Evolutionary conservation across 352 stramenopile species (phyloP).

Genomic region (Phytopythium boreale): DNA sequence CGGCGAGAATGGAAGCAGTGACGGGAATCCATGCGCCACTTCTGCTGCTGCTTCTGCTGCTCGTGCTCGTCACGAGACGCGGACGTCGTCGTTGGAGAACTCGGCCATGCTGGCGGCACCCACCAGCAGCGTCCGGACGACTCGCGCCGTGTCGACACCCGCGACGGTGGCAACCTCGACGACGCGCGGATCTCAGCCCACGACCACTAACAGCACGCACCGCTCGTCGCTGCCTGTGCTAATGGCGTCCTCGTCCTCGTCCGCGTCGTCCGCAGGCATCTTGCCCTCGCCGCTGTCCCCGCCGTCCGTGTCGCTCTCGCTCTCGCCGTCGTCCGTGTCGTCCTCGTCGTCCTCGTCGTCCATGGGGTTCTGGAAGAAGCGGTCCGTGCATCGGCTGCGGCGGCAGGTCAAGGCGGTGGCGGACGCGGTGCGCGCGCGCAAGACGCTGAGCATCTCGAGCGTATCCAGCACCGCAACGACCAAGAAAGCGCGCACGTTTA

Average conservation of each 20-base stretch:
- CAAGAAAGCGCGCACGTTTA: conserved; percentile 14
- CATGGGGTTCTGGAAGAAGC: conserved; percentile 26
- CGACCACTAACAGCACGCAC: not conserved
- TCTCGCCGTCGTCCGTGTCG: conserved; percentile 10
- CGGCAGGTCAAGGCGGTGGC: conserved; percentile 18
- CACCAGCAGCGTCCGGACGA: not conserved
- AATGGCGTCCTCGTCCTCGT: conserved; percentile 10
- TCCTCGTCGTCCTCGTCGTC: conserved; percentile 18
- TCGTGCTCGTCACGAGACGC: not conserved
- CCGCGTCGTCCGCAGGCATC: conserved; percentile 11
- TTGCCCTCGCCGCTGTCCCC: conserved; percentile 5
- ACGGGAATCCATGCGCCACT: not conserved
- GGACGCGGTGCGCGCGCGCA: conserved; percentile 8
- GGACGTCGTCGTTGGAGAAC: not conserved
- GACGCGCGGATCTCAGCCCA: not conserved
- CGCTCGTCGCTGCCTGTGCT: conserved; percentile 1
- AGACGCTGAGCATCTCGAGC: conserved; percentile 1
- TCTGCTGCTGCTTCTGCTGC: not conserved
- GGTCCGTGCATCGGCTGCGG: conserved; percentile 19
- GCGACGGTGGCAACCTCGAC: not conserved
- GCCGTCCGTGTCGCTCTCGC: not conserved
- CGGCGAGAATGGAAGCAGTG: not conserved
- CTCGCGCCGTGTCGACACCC: not conserved
- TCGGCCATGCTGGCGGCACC: conserved; percentile 3
- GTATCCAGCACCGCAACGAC: conserved; percentile 2